Base-by-base conservation (phyloP, 106 monocot genomes). In the Allium sativum region DNA sequence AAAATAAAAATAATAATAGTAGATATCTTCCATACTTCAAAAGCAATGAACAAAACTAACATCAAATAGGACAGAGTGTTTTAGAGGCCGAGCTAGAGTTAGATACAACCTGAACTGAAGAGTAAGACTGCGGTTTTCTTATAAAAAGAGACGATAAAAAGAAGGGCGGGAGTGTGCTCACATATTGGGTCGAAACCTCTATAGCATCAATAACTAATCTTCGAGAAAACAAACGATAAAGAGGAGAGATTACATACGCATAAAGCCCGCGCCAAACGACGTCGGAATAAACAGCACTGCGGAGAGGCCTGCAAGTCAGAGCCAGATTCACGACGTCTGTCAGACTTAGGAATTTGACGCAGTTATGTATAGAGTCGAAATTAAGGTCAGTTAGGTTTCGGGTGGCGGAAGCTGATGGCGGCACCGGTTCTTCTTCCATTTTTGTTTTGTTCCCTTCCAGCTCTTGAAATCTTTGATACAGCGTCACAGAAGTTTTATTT, bases 221-320 rank as follows among this genome's bases (percentile, higher is more conserved):
- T 31, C 10, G 17, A 60, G 10, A 11, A 57, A 57, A 22, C 19
- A 57, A 57, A 57, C 1, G 21, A 21, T 20, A 11, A 3, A 57
- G 1, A 20, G 31, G 57, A 57, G 57, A 57, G 11, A 12, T 3
- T 50, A 44, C 60, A 9, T 72, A 85, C 90, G 42, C 21, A 77
- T 62, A 75, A 53, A 82, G 61, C 61, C 74, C 77, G 67, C 59
- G 64, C 90, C 90, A 90, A 71, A 90, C 46, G 62, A 72, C 44
- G 63, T 85, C 90, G 53, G 85, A 85, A 66, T 82, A 85, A 52
- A 82, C 76, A 63, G 50, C 69, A 43, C 40, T 48, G 74, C 79
- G 75, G 57, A 90, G 67, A 48, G 58, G 52, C 57, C 73, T 79
- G 76, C 77, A 85, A 44, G 79, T 64, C 57, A 81, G 59, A 79